Percentiles rank a stretch among this genome's conserved stretches.
These are phyloP conservation scores for Barnettozyma vustinii DNA, from an alignment of 805 yeast species.

Conservation along the genomic window DNA sequence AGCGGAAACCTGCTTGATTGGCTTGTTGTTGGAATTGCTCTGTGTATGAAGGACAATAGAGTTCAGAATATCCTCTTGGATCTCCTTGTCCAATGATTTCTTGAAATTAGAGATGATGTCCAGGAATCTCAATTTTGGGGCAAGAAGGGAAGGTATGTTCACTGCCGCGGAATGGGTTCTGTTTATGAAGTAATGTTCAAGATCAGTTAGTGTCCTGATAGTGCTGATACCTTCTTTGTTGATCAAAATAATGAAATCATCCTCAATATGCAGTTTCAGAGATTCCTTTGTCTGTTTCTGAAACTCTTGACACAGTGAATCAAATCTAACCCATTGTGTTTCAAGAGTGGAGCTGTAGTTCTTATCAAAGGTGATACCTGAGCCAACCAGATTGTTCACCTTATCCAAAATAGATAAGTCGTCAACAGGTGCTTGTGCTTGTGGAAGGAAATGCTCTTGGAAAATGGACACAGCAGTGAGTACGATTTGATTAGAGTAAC, in stretches of 20 bases:
- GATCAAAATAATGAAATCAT: conserved; percentile 27
- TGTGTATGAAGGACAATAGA: conserved; percentile 23
- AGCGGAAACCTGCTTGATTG: conserved; percentile 27
- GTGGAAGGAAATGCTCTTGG: conserved; percentile 35
- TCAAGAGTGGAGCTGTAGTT: conserved; percentile 33
- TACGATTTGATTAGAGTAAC: conserved; percentile 45
- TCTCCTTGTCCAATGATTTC: conserved; percentile 32
- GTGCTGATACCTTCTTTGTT: conserved; percentile 33
- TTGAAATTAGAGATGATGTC: conserved; percentile 36
- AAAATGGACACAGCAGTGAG: conserved; percentile 49
- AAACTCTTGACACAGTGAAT: conserved; percentile 67
- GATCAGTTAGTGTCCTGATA: conserved; percentile 28
- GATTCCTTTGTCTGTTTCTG: conserved; percentile 56
- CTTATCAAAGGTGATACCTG: conserved; percentile 25
- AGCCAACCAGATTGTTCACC: conserved; percentile 29
- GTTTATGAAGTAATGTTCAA: conserved; percentile 32
- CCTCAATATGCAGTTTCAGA: conserved; percentile 41
- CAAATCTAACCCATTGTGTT: conserved; percentile 64
- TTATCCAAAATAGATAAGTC: conserved; percentile 30
- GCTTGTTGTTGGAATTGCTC: conserved; percentile 19
- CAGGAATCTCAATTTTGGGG: conserved; percentile 20
- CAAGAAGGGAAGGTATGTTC: neutral
- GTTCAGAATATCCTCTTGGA: conserved; percentile 28
- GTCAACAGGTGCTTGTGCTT: conserved; percentile 22
- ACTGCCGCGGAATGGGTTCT: conserved; percentile 4